Evolutionary conservation across 2,329 filamentous ascomycete species (phyloP).

Genomic region (Neocatenulostroma microsporum): DNA sequence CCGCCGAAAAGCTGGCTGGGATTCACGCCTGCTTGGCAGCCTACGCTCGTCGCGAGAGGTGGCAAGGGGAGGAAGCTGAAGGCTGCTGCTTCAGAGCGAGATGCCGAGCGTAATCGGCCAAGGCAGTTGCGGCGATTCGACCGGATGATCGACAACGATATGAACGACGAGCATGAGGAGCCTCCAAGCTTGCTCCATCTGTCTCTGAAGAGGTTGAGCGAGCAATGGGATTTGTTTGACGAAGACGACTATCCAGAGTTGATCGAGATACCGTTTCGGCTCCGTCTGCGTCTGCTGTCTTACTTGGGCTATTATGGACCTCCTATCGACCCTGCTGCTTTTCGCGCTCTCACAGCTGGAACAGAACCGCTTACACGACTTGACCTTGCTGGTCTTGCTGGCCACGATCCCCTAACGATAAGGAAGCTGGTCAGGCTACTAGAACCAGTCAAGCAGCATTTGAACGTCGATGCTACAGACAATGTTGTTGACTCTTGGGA

Average conservation of each 20-base stretch:
- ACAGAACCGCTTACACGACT: constrained; percentile 42
- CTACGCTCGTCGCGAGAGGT: constrained; percentile 12
- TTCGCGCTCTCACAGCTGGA: constrained; percentile 46
- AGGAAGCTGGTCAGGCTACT: constrained; percentile 43
- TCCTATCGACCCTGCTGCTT: constrained; percentile 35
- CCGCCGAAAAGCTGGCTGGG: constrained; percentile 40
- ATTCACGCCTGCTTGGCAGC: constrained; percentile 21
- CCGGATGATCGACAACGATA: constrained; percentile 13
- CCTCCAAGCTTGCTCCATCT: constrained; percentile 43
- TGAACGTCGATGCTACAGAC: constrained; percentile 2
- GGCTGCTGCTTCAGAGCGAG: constrained; percentile 6
- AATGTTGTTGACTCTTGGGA: constrained; percentile 42
- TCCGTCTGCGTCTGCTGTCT: constrained; percentile 48
- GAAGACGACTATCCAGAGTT: constrained; percentile 52
- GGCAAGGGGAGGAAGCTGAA: constrained; percentile 12
- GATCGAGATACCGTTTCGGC: constrained; percentile 41
- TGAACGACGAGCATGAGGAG: constrained; percentile 1
- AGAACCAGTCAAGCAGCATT: constrained; percentile 1
- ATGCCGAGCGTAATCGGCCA: constrained; percentile 20
- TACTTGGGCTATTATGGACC: constrained; percentile 48
- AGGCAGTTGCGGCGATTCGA: constrained; percentile 21
- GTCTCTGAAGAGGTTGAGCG: constrained; percentile 47
- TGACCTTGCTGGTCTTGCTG: constrained; percentile 47
- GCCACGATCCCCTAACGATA: constrained; percentile 39
- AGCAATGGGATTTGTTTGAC: constrained; percentile 49